phyloP scores from a whole-genome alignment of 2,329 filamentous ascomycete species.

The Arthrobotrys entomopaga region DNA sequence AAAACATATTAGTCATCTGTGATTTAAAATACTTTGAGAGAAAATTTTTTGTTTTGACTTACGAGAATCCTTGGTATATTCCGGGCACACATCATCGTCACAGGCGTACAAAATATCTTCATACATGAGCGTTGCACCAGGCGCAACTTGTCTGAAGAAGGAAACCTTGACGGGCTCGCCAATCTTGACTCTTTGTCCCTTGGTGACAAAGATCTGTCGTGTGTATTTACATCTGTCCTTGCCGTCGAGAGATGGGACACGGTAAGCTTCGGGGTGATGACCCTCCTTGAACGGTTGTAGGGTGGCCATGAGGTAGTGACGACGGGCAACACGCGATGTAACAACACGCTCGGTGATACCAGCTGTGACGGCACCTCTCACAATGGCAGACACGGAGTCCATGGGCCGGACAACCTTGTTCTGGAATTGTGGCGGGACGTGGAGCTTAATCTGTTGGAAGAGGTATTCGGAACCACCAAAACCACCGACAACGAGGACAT shows the following conservation, averaged over 20 bases:
- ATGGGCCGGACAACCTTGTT: conserved; percentile 97
- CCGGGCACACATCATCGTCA: conserved; percentile 96
- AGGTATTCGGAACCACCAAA: conserved; percentile 99
- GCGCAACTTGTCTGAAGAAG: conserved; percentile 97
- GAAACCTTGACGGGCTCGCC: conserved; percentile 98
- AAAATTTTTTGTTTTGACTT: conserved; percentile 71
- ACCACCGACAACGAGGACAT: conserved; percentile 95
- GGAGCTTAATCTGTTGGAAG: conserved; percentile 99
- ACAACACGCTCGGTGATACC: conserved; percentile 97
- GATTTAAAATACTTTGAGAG: conserved; percentile 9
- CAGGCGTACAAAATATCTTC: conserved; percentile 98
- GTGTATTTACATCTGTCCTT: conserved; percentile 99
- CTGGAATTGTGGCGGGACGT: conserved; percentile 97
- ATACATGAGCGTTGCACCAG: conserved; percentile 97
- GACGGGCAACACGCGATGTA: conserved; percentile 93
- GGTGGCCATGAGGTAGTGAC: conserved; percentile 99
- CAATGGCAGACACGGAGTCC: conserved; percentile 98
- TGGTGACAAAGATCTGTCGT: conserved; percentile 96
- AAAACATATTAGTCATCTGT: conserved; percentile 13
- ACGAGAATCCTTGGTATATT: conserved; percentile 99
- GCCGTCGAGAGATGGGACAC: conserved; percentile 93
- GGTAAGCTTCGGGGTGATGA: conserved; percentile 97
- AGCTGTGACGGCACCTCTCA: conserved; percentile 96
- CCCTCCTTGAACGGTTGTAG: conserved; percentile 99
- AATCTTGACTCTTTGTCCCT: conserved; percentile 98